Percentiles rank a stretch among this genome's conserved stretches.
Conservation (phyloP, 2,329 filamentous ascomycete genomes). For the Diaporthe destruens region DNA sequence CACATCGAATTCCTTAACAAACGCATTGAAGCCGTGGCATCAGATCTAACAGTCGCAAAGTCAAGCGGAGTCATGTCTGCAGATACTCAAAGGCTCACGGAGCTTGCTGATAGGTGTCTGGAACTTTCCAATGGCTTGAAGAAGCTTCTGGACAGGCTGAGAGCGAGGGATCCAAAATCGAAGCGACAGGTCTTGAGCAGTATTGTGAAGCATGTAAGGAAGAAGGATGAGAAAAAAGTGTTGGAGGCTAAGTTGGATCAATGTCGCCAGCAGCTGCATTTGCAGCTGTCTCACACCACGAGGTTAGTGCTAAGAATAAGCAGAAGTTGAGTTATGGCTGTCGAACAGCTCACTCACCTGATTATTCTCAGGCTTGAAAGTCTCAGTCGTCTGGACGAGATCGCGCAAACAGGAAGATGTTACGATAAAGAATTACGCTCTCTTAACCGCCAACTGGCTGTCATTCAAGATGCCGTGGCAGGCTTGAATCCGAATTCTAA, state of each 20-base stretch:
- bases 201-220: neutral
- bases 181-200: neutral
- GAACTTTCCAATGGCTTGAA: conserved; percentile 3
- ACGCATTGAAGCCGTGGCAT: conserved; percentile 19
- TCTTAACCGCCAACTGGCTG: conserved; percentile 10
- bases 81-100: neutral
- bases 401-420: conserved; percentile 17
- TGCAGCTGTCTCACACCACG: conserved; percentile 22
- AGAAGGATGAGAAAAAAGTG: neutral
- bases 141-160: conserved; percentile 53
- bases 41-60: neutral
- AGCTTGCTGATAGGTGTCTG: conserved; percentile 27
- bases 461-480: neutral
- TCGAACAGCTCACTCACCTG: neutral
- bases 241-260: conserved; percentile 19
- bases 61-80: neutral
- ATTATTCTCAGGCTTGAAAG: conserved; percentile 2
- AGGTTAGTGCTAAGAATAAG: neutral
- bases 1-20: conserved; percentile 21
- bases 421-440: neutral
- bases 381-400: conserved; percentile 17
- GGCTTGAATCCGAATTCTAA: conserved; percentile 7
- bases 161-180: conserved; percentile 57
- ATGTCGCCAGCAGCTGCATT: conserved; percentile 25
- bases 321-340: neutral